phyloP scores from a whole-genome alignment of 345 rosid genomes.

The Camelina laxa region DNA sequence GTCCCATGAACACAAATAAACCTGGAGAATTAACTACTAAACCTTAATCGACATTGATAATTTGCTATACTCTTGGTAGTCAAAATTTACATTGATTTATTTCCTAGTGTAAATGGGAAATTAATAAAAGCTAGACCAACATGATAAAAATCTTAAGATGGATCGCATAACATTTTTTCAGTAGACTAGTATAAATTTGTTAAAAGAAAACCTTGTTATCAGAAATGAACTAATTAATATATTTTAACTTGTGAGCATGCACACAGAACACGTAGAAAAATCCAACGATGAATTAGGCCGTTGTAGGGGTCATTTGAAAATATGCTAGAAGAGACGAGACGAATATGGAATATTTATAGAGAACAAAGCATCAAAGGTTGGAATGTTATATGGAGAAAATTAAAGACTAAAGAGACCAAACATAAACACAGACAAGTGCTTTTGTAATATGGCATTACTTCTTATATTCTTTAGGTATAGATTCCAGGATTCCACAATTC shows the following conservation, averaged over 20 bases:
- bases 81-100: not conserved
- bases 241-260: not conserved
- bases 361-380: constrained; percentile 25
- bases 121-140: not conserved
- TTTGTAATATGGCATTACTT: constrained; percentile 32
- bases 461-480: constrained; percentile 33
- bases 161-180: not conserved
- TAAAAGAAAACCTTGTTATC: not conserved
- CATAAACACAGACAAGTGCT: constrained; percentile 34
- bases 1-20: constrained; percentile 23
- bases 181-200: not conserved
- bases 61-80: not conserved
- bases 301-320: constrained; percentile 20
- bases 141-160: not conserved
- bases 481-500: constrained; percentile 37
- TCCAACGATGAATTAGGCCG: constrained; percentile 23
- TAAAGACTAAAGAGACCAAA: constrained; percentile 35
- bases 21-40: not conserved
- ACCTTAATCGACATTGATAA: not conserved
- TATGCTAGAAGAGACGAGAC: constrained; percentile 10
- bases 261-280: no score
- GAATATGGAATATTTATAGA: constrained; percentile 22
- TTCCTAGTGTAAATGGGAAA: not conserved
- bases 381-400: not conserved
- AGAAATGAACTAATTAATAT: not conserved